Evolutionary conservation across 192 early-diverging fungal species (phyloP), one percentile per base, ranked within the genome.

Genomic region (Podila epicladia): DNA sequence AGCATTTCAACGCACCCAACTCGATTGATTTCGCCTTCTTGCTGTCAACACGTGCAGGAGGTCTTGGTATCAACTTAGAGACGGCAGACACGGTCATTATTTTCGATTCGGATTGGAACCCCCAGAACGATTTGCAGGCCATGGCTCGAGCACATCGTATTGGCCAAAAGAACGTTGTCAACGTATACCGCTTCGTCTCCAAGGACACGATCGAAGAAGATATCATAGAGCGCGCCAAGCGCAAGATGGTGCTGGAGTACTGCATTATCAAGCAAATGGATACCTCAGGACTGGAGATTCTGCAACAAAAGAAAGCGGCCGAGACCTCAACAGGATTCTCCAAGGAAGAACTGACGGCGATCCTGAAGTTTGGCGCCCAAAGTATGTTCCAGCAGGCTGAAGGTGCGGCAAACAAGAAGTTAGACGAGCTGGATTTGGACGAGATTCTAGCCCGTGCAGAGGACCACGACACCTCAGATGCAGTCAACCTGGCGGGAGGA

Each of bases 201-300:
- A 96, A 98, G 73, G 97, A 94, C 69, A 97, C 97, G 1, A 97
- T 99, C 71, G 98, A 99, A 79, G 98, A 99, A 84, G 95, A 98
- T 58, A 96, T 99, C 68, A 89, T 99, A 45, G 98, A 99, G 82
- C 92, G 98, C 11, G 98, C 98, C 33, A 99, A 99, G 75, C 89
- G 95, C 74, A 99, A 99, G 84, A 99, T 98, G 97, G 97, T 99
- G 28, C 87, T 99, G 9, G 98, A 99, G 84, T 99, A 99, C 86
- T 97, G 95, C 77, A 96, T 99, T 77, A 99, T 99, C 85, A 98
- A 97, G 77, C 94, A 96, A 75, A 99, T 99, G 97, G 97, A 99
- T 80, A 97, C 96, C 12, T 94, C 96, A 15, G 96, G 96, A 0
- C 87, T 91, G 82, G 90, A 90, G 69, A 85, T 94, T 49, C 74